Evolutionary conservation across 2,329 filamentous ascomycete genomes (phyloP).

Genomic region (Aspergillus udagawae): DNA sequence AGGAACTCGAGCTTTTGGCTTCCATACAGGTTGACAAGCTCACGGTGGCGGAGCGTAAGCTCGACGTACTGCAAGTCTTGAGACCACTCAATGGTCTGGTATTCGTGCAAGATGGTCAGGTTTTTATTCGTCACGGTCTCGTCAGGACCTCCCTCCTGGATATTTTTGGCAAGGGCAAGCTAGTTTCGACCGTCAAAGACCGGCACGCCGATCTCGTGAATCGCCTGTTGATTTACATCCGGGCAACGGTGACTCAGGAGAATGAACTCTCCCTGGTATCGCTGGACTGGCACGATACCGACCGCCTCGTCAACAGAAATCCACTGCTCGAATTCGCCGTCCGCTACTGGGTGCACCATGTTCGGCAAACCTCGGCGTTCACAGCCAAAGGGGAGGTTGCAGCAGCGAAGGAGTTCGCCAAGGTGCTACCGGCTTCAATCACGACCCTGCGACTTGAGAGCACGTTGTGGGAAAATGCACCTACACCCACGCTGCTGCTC

Average conservation of each 20-base stretch:
- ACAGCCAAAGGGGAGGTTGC: conserved; percentile 34
- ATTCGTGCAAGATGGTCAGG: conserved; percentile 30
- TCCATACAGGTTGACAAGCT: conserved; percentile 30
- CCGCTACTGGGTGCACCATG: conserved; percentile 47
- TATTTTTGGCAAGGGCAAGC: conserved; percentile 28
- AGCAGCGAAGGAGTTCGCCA: conserved; percentile 44
- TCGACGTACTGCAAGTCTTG: conserved; percentile 25
- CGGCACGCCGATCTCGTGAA: conserved; percentile 30
- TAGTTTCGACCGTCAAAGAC: conserved; percentile 29
- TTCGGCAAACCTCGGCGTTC: conserved; percentile 42
- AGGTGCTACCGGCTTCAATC: conserved; percentile 45
- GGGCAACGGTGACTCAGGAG: conserved; percentile 23
- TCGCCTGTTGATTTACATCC: conserved; percentile 34
- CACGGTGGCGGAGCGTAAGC: conserved; percentile 22
- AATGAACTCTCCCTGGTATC: conserved; percentile 29
- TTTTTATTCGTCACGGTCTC: conserved; percentile 35
- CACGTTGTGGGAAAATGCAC: conserved; percentile 42
- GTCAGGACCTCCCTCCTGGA: conserved; percentile 32
- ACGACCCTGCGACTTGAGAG: conserved; percentile 47
- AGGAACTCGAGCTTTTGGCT: conserved; percentile 29
- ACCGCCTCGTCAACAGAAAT: conserved; percentile 30
- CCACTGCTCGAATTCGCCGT: conserved; percentile 45
- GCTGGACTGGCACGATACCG: conserved; percentile 25
- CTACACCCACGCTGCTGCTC: conserved; percentile 27
- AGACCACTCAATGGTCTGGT: conserved; percentile 31